Evolutionary conservation across 768 basidiomycete genomes (phyloP).

Genomic region (Agaricus sinodeliciosus): DNA sequence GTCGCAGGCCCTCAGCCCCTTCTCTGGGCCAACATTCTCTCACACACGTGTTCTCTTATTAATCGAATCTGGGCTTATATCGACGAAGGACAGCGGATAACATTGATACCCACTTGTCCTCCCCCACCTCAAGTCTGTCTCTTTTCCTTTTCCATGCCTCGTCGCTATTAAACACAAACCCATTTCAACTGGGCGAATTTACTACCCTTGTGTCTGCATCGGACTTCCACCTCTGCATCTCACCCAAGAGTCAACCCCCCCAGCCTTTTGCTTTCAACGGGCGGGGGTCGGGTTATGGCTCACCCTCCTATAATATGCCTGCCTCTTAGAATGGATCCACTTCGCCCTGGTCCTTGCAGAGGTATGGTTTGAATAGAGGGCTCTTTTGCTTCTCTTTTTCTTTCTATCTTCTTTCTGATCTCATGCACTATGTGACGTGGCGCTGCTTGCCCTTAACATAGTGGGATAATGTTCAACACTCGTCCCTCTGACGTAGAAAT

Average conservation of each 20-base stretch:
- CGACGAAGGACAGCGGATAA: constrained; percentile 6
- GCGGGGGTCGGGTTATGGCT: constrained; percentile 5
- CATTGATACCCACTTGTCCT: constrained; percentile 1
- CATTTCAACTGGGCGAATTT: neutral
- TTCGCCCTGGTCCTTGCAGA: constrained; percentile 9
- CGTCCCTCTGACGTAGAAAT: neutral
- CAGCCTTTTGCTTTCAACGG: neutral
- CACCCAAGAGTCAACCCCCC: constrained; percentile 3
- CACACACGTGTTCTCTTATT: neutral
- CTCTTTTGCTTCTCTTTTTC: neutral
- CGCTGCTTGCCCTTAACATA: neutral
- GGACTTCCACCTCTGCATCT: neutral
- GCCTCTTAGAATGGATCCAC: constrained; percentile 7
- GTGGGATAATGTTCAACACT: neutral
- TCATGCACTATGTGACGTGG: neutral
- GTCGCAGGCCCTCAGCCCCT: neutral
- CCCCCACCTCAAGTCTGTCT: neutral
- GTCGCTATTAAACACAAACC: neutral
- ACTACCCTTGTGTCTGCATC: neutral
- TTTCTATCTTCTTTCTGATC: neutral
- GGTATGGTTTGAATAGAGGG: constrained; percentile 1
- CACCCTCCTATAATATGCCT: neutral
- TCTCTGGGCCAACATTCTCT: neutral
- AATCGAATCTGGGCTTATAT: constrained; percentile 1
- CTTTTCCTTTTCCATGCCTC: neutral